Conservation (phyloP, 768 basidiomycete species). For the Russula sp. region DNA sequence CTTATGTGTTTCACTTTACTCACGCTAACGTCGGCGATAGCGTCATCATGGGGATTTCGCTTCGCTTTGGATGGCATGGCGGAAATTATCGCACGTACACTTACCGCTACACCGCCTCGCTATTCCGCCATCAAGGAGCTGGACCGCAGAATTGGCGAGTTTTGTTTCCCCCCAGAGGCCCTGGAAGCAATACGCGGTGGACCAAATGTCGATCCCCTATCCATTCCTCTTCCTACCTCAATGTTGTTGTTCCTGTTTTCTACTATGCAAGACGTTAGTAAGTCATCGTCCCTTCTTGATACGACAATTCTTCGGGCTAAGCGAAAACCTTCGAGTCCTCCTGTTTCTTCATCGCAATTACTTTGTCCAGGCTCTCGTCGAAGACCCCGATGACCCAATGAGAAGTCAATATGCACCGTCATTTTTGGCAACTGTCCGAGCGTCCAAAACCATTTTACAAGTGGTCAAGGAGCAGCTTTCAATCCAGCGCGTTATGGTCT, state of each 20-base stretch:
- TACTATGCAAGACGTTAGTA: slow-evolving; percentile 40
- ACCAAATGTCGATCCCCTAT: slow-evolving; percentile 33
- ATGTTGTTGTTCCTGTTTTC: slow-evolving; percentile 44
- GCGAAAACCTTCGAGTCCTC: slow-evolving; percentile 40
- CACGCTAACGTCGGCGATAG: slow-evolving; percentile 37
- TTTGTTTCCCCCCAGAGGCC: slow-evolving; percentile 49
- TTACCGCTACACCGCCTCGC: slow-evolving; percentile 61
- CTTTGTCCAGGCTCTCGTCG: slow-evolving; percentile 55
- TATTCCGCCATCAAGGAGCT: slow-evolving; percentile 50
- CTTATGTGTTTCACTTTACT: background rate
- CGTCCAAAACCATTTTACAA: slow-evolving; percentile 48
- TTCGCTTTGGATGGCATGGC: slow-evolving; percentile 66
- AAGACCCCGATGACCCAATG: slow-evolving; percentile 48
- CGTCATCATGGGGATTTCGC: slow-evolving; percentile 57
- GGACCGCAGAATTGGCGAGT: slow-evolving; percentile 60
- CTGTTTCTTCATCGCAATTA: slow-evolving; percentile 55
- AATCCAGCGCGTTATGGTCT: slow-evolving; percentile 45
- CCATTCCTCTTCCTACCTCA: slow-evolving; percentile 33
- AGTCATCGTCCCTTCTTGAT: slow-evolving; percentile 36
- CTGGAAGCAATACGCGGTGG: slow-evolving; percentile 39
- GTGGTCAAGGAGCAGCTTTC: slow-evolving; percentile 43
- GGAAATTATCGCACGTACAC: slow-evolving; percentile 57
- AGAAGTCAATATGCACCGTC: slow-evolving; percentile 49
- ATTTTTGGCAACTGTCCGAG: slow-evolving; percentile 50
- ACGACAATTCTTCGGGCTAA: slow-evolving; percentile 35